Evolutionary conservation across 2,329 filamentous ascomycete species (phyloP).

Genomic region (Nannizziopsis arthrosporioides): DNA sequence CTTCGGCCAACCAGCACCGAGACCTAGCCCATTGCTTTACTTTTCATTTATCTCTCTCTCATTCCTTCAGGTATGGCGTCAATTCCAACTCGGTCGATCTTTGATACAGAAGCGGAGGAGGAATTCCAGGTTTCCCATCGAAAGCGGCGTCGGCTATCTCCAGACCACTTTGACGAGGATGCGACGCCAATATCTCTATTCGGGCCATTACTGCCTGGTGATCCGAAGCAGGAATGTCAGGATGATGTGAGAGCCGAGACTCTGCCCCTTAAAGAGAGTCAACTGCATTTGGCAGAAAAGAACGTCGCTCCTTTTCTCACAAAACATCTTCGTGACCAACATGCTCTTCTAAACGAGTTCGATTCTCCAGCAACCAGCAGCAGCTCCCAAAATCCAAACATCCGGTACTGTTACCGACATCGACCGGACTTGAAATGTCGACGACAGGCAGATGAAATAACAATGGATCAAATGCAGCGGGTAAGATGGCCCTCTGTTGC

Average conservation of each 20-base stretch:
- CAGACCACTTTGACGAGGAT: not conserved
- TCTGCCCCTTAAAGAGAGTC: not conserved
- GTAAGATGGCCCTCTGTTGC: slow-evolving; percentile 37
- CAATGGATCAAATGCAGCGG: slow-evolving; percentile 88
- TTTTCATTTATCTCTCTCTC: not conserved
- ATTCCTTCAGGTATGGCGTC: slow-evolving; percentile 5
- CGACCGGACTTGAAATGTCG: slow-evolving; percentile 87
- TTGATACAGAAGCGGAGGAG: not conserved
- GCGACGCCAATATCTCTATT: not conserved
- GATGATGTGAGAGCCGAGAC: not conserved
- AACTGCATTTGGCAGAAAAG: slow-evolving; percentile 42
- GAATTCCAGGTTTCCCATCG: slow-evolving; percentile 12
- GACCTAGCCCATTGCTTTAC: not conserved
- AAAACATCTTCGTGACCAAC: slow-evolving; percentile 73
- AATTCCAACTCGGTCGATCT: not conserved
- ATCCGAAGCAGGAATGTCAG: not conserved
- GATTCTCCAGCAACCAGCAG: slow-evolving; percentile 11
- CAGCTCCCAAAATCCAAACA: slow-evolving; percentile 49
- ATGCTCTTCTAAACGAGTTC: slow-evolving; percentile 46
- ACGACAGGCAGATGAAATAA: slow-evolving; percentile 82
- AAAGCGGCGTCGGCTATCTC: slow-evolving; percentile 15
- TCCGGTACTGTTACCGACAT: slow-evolving; percentile 92
- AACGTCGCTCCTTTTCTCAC: slow-evolving; percentile 73
- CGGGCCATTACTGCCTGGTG: not conserved
- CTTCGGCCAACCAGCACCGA: not conserved